Evolutionary conservation across 495 filamentous ascomycete species (phyloP), one percentile per base, ranked within the genome.

Genomic region (Parmelia sp.): DNA sequence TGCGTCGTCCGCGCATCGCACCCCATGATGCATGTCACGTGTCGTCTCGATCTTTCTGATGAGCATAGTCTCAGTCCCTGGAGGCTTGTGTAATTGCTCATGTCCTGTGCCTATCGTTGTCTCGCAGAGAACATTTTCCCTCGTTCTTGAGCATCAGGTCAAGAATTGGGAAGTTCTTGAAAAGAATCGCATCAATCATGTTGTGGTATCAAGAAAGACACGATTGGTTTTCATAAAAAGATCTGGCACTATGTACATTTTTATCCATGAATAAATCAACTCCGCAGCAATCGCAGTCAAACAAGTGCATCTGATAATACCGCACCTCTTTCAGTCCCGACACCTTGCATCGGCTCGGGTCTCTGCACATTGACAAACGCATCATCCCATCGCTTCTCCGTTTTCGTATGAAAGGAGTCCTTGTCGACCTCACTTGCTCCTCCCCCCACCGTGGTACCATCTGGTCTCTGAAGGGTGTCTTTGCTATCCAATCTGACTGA

Each of bases 341-440:
- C 5, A 19, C 27, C 25, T 31, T 31, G 49, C 27, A 29, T 19
- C 27, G 25, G 27, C 49, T 53, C 25, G 8, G 49, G 49, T 51
- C 59, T 29, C 27, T 60, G 42, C 33, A 49, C 59, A 29, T 45
- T 17, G 35, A 33, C 3, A 42, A 62, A 53, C 29, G 62, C 64
- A 35, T 62, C 44, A 39, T 63, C 23, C 47, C 29, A 37, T 1
- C 56, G 56, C 5, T 25, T 58, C 33, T 58, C 56, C 14, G 56
- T 58, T 11, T 37, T 58, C 25, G 21, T 40, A 23, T 58, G 56
- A 27, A 39, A 58, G 12, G 56, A 37, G 25, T 58, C 56, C 14
- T 58, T 58, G 21, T 36, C 33, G 5, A 58, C 10, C n/a, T 58
- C 33, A 11, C 56, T 33, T 2, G 3, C 33, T n/a, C 4, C n/a